Evolutionary conservation across 108 stramenopile genomes (phyloP), one percentile per base, ranked within the genome.

Genomic region (Cyclostephanos invisitatus): DNA sequence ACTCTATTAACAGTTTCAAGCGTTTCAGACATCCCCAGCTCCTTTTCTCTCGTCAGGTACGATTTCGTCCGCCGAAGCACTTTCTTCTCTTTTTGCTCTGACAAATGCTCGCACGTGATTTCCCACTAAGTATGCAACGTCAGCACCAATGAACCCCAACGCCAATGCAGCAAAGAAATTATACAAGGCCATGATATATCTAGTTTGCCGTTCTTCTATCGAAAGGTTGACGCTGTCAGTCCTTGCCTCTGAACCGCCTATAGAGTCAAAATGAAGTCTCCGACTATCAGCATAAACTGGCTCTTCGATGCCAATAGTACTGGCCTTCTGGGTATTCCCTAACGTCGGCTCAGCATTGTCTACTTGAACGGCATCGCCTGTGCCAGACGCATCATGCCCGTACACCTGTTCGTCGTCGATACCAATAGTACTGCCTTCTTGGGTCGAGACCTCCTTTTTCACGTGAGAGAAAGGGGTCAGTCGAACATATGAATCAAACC

Each of bases 61-160:
- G n/a, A n/a, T 22, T 27, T 1, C 29, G 5, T 71, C 48, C 59
- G 50, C 17, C 22, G 25, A 40, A 14, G 59, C 28, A 36, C 37
- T 70, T 4, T 32, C 38, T 27, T 60, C 64, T 65, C 80, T 74
- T 46, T 66, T 71, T 12, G 28, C 35, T 21, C 57, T 57, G 66
- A 81, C 61, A 11, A 64, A 12, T 54, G 63, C 80, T 25, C 80
- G 73, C n/a, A 70, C 73, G 22, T 64, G 51, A 56, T 74, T 81
- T 55, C 80, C 40, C n/a, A 81, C 46, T 1, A 81, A 47, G 28
- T 81, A 81, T 18, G 73, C 58, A 20, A 71, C 14, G 29, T 73
- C 80, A 22, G 80, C 80, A 67, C 80, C 66, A 5, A 67, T 25
- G 48, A 81, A 81, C 29, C 80, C 80, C 65, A 81, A 65, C 1